Evolutionary conservation across 1,139 yeast species (phyloP).

Genomic region (Geotrichum aggregatum): DNA sequence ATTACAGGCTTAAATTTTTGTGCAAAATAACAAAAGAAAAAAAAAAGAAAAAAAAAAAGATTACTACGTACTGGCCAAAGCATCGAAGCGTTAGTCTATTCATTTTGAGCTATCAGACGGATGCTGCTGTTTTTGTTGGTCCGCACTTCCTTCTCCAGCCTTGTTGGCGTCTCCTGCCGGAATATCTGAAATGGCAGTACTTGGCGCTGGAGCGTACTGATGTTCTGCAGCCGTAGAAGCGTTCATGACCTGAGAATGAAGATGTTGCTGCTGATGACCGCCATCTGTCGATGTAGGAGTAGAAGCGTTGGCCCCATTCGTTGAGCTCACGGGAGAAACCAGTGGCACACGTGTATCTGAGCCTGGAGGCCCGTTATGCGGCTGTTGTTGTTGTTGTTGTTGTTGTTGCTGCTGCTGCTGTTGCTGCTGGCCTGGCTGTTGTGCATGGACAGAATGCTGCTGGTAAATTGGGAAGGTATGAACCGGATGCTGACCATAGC

Average conservation of each 20-base stretch:
- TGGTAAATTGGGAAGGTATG: not conserved
- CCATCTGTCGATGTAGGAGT: not conserved
- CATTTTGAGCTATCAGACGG: not conserved
- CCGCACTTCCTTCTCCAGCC: not conserved
- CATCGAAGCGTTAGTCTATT: no score
- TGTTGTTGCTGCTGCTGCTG: not conserved
- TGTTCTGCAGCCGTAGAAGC: not conserved
- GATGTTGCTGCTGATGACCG: not conserved
- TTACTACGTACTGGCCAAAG: no score
- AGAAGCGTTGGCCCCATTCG: not conserved
- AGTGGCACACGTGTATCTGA: slow-evolving; percentile 3
- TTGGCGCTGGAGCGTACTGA: not conserved
- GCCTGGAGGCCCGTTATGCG: not conserved
- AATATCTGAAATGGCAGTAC: not conserved
- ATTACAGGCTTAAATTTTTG: no score
- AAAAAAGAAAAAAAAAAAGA: no score
- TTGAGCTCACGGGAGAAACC: slow-evolving; percentile 10
- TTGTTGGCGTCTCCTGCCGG: not conserved
- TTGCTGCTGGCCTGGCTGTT: not conserved
- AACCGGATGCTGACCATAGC: not conserved
- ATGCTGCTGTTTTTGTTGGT: not conserved
- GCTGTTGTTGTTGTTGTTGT: no score
- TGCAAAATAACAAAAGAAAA: no score
- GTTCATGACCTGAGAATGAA: not conserved
- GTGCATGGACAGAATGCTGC: not conserved